phyloP scores from a whole-genome alignment of 352 stramenopile species.

The Globisporangium alternatum region DNA sequence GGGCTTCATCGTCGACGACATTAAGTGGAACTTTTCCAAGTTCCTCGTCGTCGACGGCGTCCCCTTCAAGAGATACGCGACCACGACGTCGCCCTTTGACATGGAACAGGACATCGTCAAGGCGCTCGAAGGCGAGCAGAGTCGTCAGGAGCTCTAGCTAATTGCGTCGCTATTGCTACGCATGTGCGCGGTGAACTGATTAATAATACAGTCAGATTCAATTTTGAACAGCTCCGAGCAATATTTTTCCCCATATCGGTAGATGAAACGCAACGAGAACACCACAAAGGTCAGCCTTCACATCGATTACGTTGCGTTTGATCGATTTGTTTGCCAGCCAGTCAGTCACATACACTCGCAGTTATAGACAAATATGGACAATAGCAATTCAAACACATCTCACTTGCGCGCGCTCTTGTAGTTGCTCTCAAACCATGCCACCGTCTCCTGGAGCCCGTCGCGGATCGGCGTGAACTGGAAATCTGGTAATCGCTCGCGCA shows the following conservation, averaged over 20 bases:
- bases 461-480: slow-evolving; percentile 93
- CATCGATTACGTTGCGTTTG: no score
- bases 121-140: slow-evolving; percentile 22
- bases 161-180: neutral
- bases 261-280: no score
- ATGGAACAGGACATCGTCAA: slow-evolving; percentile 68
- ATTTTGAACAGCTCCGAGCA: neutral
- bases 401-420: neutral
- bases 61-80: slow-evolving; percentile 66
- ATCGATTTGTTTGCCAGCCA: no score
- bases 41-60: slow-evolving; percentile 78
- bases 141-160: slow-evolving; percentile 11
- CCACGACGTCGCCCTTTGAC: slow-evolving; percentile 54
- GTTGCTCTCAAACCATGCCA: neutral
- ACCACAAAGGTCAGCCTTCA: no score
- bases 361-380: no score
- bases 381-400: neutral
- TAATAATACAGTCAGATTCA: neutral
- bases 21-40: slow-evolving; percentile 91
- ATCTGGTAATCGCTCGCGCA: slow-evolving; percentile 80
- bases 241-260: neutral
- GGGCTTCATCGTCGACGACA: slow-evolving; percentile 66
- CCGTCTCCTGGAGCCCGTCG: slow-evolving; percentile 58
- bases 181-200: neutral
- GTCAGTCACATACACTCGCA: no score